These are phyloP conservation scores for Arthrobotrys conoides DNA, from an alignment of 2,329 filamentous ascomycete genomes.

Conservation along the genomic window DNA sequence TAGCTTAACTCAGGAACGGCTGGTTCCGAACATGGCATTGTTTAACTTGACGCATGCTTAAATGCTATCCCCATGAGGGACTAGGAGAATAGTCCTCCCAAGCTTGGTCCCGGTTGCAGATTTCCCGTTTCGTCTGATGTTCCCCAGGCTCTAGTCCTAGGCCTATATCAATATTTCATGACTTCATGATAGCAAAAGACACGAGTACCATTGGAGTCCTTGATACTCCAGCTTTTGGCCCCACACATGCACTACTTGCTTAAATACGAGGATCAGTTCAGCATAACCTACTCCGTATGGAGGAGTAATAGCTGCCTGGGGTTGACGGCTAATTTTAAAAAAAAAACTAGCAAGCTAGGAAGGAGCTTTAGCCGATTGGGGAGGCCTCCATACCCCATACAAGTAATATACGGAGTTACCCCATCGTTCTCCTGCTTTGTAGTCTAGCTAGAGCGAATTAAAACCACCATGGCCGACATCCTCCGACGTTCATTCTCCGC, in stretches of 20 bases:
- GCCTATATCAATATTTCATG: background rate
- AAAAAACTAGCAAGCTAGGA: slow-evolving; percentile 44
- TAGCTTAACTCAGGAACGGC: background rate
- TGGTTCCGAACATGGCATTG: slow-evolving; percentile 4
- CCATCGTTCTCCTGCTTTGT: slow-evolving; percentile 28
- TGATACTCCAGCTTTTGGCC: slow-evolving; percentile 23
- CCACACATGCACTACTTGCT: slow-evolving; percentile 40
- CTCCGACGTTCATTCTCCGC: slow-evolving; percentile 22
- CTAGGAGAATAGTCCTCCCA: background rate
- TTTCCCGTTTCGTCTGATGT: slow-evolving; percentile 13
- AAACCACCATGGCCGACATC: slow-evolving; percentile 42
- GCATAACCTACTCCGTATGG: background rate
- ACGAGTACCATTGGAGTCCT: background rate
- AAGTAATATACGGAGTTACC: slow-evolving; percentile 34
- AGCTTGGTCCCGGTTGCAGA: background rate
- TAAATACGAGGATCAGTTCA: slow-evolving; percentile 28
- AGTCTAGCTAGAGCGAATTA: slow-evolving; percentile 40
- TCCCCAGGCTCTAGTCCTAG: background rate
- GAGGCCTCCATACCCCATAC: slow-evolving; percentile 50
- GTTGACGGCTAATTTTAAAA: slow-evolving; percentile 40
- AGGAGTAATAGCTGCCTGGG: slow-evolving; percentile 9
- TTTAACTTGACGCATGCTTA: background rate
- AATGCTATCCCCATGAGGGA: background rate
- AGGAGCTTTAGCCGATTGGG: slow-evolving; percentile 59
- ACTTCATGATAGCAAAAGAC: background rate